Conservation (phyloP, 2,329 filamentous ascomycete genomes). For the Aspergillus sp. region DNA sequence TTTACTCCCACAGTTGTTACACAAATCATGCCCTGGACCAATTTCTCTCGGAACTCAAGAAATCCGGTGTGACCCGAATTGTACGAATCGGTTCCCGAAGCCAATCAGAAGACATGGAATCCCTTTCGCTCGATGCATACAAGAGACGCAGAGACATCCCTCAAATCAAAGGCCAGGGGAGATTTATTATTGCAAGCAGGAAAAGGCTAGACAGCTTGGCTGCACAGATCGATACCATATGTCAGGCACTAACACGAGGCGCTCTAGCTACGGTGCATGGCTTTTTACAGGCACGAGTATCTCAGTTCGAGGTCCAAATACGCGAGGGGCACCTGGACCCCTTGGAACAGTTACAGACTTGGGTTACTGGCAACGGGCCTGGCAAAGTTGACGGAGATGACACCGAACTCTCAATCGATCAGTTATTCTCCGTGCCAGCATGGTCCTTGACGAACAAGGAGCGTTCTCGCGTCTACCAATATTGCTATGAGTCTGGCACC, state of each 20-base stretch:
- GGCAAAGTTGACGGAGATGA: background rate
- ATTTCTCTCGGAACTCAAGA: conserved; percentile 7
- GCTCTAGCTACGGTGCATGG: background rate
- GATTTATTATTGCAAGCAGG: background rate
- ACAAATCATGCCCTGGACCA: conserved; percentile 16
- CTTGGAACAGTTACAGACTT: background rate
- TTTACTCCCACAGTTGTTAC: conserved; percentile 6
- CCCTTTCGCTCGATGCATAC: background rate
- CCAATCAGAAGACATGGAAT: background rate
- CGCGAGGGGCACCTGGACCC: background rate
- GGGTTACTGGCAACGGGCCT: background rate
- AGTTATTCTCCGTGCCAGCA: too few relatives aligned
- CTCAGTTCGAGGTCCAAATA: background rate
- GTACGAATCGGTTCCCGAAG: conserved; percentile 13
- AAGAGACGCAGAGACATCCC: background rate
- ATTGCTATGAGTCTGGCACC: too few relatives aligned
- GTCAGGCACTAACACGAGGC: background rate
- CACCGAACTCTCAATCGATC: background rate
- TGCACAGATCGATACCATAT: background rate
- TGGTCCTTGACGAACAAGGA: too few relatives aligned
- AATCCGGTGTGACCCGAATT: conserved; percentile 5
- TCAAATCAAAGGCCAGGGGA: background rate
- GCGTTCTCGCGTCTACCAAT: too few relatives aligned
- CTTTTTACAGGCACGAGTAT: background rate
- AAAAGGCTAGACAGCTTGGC: background rate